Evolutionary conservation across 495 filamentous ascomycete genomes (phyloP).

Genomic region (Penicillium parvum): DNA sequence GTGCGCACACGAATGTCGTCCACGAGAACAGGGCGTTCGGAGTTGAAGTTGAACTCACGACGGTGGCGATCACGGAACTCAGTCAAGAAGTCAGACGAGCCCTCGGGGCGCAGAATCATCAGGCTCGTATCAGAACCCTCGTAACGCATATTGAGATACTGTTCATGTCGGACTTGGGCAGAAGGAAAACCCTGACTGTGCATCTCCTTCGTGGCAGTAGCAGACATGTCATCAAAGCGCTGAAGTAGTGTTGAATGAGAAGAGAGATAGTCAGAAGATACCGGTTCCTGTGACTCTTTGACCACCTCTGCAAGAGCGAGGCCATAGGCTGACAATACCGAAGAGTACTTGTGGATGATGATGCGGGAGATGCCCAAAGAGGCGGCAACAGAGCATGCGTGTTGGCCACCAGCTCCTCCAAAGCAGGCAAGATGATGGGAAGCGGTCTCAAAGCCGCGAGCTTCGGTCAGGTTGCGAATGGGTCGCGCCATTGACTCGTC

Average conservation of each 20-base stretch:
- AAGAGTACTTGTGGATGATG: constrained; percentile 52
- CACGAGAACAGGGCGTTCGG: constrained; percentile 44
- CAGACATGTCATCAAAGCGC: constrained; percentile 29
- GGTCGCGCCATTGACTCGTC: constrained; percentile 53
- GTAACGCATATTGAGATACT: constrained; percentile 53
- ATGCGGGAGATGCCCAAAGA: constrained; percentile 49
- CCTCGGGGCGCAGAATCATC: constrained; percentile 47
- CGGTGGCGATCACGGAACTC: constrained; percentile 46
- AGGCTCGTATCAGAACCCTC: constrained; percentile 50
- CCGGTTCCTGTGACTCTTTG: constrained; percentile 48
- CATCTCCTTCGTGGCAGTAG: constrained; percentile 36
- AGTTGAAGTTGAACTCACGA: constrained; percentile 52
- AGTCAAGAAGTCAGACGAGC: constrained; percentile 35
- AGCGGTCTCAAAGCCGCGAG: constrained; percentile 46
- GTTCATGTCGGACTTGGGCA: constrained; percentile 43
- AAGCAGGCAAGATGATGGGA: constrained; percentile 51
- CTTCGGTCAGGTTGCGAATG: constrained; percentile 51
- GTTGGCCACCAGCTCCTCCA: constrained; percentile 53
- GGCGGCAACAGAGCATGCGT: constrained; percentile 49
- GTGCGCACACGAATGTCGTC: constrained; percentile 52
- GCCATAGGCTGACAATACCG: constrained; percentile 50
- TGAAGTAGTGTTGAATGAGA: constrained; percentile 33
- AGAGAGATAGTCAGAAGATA: constrained; percentile 33
- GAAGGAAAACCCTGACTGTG: constrained; percentile 33
- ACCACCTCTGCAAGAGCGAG: constrained; percentile 51